Base-by-base conservation (phyloP, 208 protist genomes). In the Wallacemonas rigidus region DNA sequence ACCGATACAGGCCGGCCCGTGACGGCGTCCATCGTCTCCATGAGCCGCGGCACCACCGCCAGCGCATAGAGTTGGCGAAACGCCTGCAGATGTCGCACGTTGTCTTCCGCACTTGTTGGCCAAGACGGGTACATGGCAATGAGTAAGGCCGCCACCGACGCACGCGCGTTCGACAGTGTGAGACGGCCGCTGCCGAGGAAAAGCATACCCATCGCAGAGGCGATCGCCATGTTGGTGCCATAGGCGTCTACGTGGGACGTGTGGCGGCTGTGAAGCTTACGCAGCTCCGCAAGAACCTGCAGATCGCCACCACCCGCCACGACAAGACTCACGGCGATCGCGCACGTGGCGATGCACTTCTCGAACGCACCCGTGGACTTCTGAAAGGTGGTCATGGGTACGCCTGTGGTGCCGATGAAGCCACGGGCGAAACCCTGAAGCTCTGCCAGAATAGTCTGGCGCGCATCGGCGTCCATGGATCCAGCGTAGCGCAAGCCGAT, bases 11-110 rank as follows among this genome's bases (percentile, higher is more conserved):
- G 74, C 47, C 78, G 73, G 6, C 86, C 82, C 1, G 88, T 98
- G 64, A 97, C 86, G 1, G 97, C 93, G 74, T 99, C 97, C 2
- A 90, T 61, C 39, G 96, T 91, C 72, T 98, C 85, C 63, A 99
- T 75, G 40, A 97, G 85, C 5, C 97, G 83, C 2, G 92, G 91
- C 51, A 98, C 94, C 11, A 95, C 85, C 0, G 97, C 97, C 7
- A 99, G 69, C n/a, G 86, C 96, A 77, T 99, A 99, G 0, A 99
- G 71, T 65, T 99, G 98, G 4, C 98, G 80, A 2, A 99, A 80
- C 44, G 81, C 85, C 74, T 98, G 94, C 58, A 94, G 70, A 76
- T 97, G 93, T 44, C 95, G 91, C 26, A 83, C 77, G 74, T 99
- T 99, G 80, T 99, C 98, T 26, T 86, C 79, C 15, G 89, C 48